These are phyloP conservation scores for Cryptococcus maquisensis DNA, from an alignment of 1,284 basidiomycete species.

Conservation along the genomic window DNA sequence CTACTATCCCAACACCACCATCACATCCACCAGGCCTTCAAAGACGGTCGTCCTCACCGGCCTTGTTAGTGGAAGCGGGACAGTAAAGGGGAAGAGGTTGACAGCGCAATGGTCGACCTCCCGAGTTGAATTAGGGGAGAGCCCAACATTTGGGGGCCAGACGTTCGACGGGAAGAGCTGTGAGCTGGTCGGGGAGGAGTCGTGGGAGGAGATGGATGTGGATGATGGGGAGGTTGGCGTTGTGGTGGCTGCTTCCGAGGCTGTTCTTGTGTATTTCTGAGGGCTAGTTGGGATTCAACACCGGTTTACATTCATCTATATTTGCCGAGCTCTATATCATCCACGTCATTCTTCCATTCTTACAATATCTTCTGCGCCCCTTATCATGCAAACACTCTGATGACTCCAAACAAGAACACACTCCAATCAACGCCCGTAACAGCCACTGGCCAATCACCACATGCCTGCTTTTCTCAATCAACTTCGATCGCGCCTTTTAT, in stretches of 20 bases:
- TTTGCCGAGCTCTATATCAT: no score
- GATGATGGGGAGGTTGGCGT: conserved; percentile 36
- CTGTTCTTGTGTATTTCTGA: conserved; percentile 40
- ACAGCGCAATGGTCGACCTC: conserved; percentile 48
- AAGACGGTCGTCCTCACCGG: conserved; percentile 42
- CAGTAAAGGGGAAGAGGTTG: conserved; percentile 42
- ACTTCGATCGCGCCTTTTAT: conserved; percentile 1
- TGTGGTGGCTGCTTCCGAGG: conserved; percentile 48
- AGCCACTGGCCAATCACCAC: no score
- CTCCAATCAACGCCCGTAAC: no score
- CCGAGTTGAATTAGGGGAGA: conserved; percentile 43
- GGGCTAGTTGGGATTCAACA: no score
- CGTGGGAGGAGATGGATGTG: conserved; percentile 38
- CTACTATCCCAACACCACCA: conserved; percentile 48
- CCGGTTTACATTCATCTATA: neutral
- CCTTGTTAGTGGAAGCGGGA: conserved; percentile 14
- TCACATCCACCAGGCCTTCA: conserved; percentile 27
- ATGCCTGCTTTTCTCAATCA: no score
- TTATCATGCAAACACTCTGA: no score
- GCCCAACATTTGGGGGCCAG: conserved; percentile 50
- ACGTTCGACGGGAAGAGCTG: conserved; percentile 42
- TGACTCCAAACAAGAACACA: no score
- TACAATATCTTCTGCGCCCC: no score
- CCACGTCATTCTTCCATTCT: no score
- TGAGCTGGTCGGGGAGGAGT: conserved; percentile 34